Conservation (phyloP, 768 basidiomycete genomes). For the Coprinellus aureogranulatus region DNA sequence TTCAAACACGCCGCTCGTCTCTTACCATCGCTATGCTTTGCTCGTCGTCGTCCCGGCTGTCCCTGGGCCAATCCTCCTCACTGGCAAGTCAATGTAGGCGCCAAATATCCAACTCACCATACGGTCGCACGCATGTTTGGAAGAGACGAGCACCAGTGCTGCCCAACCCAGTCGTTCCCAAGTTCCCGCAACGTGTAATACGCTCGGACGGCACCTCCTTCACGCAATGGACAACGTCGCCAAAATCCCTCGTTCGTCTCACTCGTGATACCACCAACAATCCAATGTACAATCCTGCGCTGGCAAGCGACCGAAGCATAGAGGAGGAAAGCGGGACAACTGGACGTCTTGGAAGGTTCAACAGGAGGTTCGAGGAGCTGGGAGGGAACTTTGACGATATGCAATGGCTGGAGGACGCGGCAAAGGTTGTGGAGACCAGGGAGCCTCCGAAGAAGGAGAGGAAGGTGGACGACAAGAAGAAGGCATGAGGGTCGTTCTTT, state of each 20-base stretch:
- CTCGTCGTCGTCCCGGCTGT: too few relatives aligned
- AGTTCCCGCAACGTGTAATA: conserved; percentile 81
- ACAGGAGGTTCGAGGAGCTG: conserved; percentile 4
- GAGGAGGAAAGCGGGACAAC: conserved; percentile 71
- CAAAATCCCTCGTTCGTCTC: conserved; percentile 69
- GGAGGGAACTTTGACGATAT: conserved; percentile 1
- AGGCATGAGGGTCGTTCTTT: too few relatives aligned
- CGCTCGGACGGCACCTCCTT: conserved; percentile 88
- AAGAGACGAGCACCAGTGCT: conserved; percentile 63
- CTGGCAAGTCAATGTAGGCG: too few relatives aligned
- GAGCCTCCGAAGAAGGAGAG: conserved; percentile 1
- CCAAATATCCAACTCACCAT: conserved; percentile 67
- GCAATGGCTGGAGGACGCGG: conserved; percentile 4
- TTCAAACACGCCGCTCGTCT: too few relatives aligned
- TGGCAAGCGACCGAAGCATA: conserved; percentile 47
- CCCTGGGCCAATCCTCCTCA: too few relatives aligned
- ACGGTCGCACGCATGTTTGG: conserved; percentile 83
- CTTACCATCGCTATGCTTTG: too few relatives aligned
- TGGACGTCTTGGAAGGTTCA: conserved; percentile 52
- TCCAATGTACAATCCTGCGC: conserved; percentile 77
- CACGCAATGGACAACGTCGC: conserved; percentile 86
- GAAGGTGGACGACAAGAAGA: not conserved
- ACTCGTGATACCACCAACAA: conserved; percentile 89
- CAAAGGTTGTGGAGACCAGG: too few relatives aligned
- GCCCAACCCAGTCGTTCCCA: conserved; percentile 82